Conservation (phyloP, 306 rosid species). For the Phaseolus lunatus region DNA sequence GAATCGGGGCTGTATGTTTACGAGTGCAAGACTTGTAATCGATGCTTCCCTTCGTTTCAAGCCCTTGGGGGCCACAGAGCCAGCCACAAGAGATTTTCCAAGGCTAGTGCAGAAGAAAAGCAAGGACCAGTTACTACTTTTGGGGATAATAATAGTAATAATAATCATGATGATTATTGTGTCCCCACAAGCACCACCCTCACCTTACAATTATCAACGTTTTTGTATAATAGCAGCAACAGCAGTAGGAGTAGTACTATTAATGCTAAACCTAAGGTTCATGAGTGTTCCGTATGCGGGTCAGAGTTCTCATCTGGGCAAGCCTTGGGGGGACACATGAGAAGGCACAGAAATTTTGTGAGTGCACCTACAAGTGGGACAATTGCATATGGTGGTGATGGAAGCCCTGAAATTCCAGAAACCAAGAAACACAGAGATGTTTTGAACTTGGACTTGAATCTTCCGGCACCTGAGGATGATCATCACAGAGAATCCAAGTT, state of each 20-base stretch:
- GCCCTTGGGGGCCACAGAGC: conserved; percentile 96
- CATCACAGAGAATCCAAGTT: conserved; percentile 56
- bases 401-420: background rate
- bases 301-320: conserved; percentile 83
- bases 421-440: conserved; percentile 51
- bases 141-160: conserved; percentile 8
- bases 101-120: conserved; percentile 44
- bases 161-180: conserved; percentile 4
- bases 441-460: conserved; percentile 79
- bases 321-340: conserved; percentile 96
- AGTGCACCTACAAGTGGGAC: conserved; percentile 26
- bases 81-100: conserved; percentile 76
- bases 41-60: conserved; percentile 78
- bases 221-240: background rate
- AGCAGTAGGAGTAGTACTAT: background rate
- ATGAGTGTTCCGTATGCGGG: conserved; percentile 87
- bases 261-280: conserved; percentile 61
- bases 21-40: conserved; percentile 82
- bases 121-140: conserved; percentile 31
- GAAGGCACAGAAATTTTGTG: conserved; percentile 69
- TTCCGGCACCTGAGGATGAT: conserved; percentile 81
- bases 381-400: conserved; percentile 7
- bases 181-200: conserved; percentile 56
- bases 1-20: conserved; percentile 42
- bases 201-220: conserved; percentile 60